phyloP scores from a whole-genome alignment of 2,329 filamentous ascomycete species.

The Alternaria solani region DNA sequence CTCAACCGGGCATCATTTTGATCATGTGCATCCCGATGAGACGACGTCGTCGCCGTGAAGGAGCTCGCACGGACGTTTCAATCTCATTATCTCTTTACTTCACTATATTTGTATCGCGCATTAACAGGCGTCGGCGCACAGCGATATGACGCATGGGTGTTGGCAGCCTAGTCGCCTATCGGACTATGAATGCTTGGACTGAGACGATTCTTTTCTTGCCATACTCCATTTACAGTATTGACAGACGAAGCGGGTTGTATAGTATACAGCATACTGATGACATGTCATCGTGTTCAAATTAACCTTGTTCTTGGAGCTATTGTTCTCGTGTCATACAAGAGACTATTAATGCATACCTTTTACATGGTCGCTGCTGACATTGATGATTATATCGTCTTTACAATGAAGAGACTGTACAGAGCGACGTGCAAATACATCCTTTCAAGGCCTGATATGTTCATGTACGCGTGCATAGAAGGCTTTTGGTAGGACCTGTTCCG shows the following conservation, averaged over 20 bases:
- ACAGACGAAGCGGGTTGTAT: background rate
- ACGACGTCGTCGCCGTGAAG: background rate
- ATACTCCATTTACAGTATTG: background rate
- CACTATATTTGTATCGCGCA: constrained; percentile 1
- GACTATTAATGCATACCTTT: background rate
- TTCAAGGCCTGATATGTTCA: background rate
- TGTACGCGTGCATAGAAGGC: background rate
- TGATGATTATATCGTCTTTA: background rate
- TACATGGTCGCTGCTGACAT: background rate
- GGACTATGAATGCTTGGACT: background rate
- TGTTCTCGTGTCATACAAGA: background rate
- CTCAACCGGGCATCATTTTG: constrained; percentile 11
- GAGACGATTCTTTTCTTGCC: background rate
- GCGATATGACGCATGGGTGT: background rate
- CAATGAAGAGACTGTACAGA: constrained; percentile 28
- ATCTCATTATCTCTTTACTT: background rate
- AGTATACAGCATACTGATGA: constrained; percentile 5
- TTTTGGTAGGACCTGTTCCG: background rate
- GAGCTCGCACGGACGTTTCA: background rate
- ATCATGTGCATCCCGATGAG: constrained; percentile 8
- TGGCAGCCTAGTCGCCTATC: background rate
- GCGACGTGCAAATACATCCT: background rate
- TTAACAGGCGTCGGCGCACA: constrained; percentile 6
- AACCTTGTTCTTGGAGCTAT: background rate
- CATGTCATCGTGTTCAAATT: background rate